Percentiles rank a stretch among this genome's conserved stretches.
Evolutionary conservation across 192 early-diverging fungal genomes (phyloP).

Genomic region (Linnemannia elongata): DNA sequence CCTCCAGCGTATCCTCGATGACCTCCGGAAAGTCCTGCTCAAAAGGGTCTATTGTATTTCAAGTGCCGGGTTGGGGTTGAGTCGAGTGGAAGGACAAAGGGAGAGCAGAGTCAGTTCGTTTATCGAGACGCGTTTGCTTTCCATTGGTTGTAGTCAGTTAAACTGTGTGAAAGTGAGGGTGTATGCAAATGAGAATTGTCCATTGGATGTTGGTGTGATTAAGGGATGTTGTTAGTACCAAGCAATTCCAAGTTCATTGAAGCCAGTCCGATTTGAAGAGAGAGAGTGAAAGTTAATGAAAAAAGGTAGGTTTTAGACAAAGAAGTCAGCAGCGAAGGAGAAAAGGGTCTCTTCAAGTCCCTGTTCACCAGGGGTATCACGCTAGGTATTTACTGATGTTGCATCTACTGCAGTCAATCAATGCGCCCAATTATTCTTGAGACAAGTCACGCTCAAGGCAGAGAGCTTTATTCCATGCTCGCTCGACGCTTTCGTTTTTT

Average conservation of each 20-base stretch:
- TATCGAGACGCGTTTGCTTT: neutral
- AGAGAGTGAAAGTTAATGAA: neutral
- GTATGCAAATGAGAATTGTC: neutral
- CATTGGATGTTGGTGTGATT: neutral
- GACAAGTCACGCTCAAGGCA: too few relatives aligned
- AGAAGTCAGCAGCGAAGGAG: neutral
- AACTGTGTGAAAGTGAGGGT: neutral
- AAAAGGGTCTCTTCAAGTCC: too few relatives aligned
- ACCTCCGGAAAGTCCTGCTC: constrained; percentile 86
- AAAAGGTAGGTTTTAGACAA: neutral
- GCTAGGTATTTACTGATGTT: neutral
- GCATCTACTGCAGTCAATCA: neutral
- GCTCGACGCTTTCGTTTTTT: too few relatives aligned
- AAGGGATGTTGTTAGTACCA: constrained; percentile 13
- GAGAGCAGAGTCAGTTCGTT: neutral
- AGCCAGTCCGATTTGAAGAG: neutral
- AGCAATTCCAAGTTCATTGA: constrained; percentile 69
- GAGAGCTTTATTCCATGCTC: too few relatives aligned
- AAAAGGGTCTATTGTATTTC: constrained; percentile 72
- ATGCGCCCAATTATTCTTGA: too few relatives aligned
- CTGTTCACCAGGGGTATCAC: neutral
- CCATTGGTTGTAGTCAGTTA: neutral
- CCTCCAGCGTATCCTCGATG: constrained; percentile 81
- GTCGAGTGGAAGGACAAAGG: neutral
- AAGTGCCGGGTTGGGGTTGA: neutral